Conservation (phyloP, 805 yeast genomes). For the Candida mattraensis region DNA sequence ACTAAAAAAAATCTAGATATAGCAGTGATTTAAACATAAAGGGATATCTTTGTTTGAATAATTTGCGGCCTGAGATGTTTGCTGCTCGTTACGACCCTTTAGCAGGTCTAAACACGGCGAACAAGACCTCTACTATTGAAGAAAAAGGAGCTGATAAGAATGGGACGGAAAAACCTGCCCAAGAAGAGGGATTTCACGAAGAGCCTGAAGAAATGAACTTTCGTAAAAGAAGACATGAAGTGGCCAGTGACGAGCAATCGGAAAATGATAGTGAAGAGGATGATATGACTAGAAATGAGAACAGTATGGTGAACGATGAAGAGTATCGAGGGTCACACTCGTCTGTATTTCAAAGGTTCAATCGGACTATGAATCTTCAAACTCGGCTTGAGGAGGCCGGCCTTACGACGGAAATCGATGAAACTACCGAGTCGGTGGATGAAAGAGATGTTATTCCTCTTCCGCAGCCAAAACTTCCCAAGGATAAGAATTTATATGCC, state of each 20-base stretch:
- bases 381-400: slow-evolving; percentile 17
- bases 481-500: slow-evolving; percentile 43
- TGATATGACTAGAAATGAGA: not conserved
- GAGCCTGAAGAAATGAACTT: no score
- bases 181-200: no score
- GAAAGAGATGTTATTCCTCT: slow-evolving; percentile 61
- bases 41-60: no score
- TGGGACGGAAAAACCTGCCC: no score
- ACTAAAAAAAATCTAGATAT: no score
- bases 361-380: slow-evolving; percentile 37
- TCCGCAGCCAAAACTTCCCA: slow-evolving; percentile 79
- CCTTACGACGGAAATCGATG: slow-evolving; percentile 18
- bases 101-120: no score
- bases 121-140: no score
- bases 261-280: not conserved
- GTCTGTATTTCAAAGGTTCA: slow-evolving; percentile 53
- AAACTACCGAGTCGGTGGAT: slow-evolving; percentile 30
- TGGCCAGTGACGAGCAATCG: slow-evolving; percentile 18
- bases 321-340: slow-evolving; percentile 40
- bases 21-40: no score
- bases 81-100: no score
- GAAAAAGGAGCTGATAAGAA: no score
- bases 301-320: slow-evolving; percentile 2
- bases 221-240: slow-evolving; percentile 13
- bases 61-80: no score